phyloP scores from a whole-genome alignment of 2,329 filamentous ascomycete species.

The Byssoonygena ceratinophila region DNA sequence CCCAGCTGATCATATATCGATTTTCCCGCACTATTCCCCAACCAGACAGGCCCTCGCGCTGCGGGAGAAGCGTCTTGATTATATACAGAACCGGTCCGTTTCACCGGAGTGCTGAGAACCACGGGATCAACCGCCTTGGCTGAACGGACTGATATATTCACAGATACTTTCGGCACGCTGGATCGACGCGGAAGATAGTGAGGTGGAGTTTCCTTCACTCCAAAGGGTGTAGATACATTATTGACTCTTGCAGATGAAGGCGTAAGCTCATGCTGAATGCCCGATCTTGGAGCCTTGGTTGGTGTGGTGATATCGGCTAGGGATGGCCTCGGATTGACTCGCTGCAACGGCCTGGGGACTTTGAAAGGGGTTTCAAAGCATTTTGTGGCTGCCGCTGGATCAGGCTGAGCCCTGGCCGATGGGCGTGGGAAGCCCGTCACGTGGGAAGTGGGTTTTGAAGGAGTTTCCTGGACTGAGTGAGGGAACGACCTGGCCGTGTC shows the following conservation, averaged over 20 bases:
- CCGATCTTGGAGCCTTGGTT: constrained; percentile 4
- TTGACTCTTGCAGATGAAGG: too few relatives aligned
- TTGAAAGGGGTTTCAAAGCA: constrained; percentile 2
- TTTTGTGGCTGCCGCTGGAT: not conserved
- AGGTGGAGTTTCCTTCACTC: constrained; percentile 16
- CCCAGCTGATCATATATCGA: constrained; percentile 37
- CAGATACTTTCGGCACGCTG: not conserved
- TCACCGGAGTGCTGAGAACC: constrained; percentile 7
- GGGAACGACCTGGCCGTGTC: constrained; percentile 14
- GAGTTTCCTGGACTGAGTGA: constrained; percentile 28
- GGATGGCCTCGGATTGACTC: constrained; percentile 18
- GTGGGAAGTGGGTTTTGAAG: constrained; percentile 22
- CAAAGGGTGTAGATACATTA: not conserved
- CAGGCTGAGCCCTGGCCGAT: not conserved
- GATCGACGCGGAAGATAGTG: not conserved
- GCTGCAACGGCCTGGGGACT: not conserved
- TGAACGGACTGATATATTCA: not conserved
- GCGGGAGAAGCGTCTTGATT: not conserved
- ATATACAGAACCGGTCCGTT: not conserved
- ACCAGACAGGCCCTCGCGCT: not conserved
- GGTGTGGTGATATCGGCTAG: not conserved
- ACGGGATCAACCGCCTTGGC: not conserved
- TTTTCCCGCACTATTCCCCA: constrained; percentile 25
- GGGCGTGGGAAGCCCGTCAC: not conserved
- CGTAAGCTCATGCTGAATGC: not conserved